A percentile compares a stretch with the other conserved stretches of the same genome.
Conservation (phyloP, 2,329 filamentous ascomycete genomes). For the Fusarium sp. region DNA sequence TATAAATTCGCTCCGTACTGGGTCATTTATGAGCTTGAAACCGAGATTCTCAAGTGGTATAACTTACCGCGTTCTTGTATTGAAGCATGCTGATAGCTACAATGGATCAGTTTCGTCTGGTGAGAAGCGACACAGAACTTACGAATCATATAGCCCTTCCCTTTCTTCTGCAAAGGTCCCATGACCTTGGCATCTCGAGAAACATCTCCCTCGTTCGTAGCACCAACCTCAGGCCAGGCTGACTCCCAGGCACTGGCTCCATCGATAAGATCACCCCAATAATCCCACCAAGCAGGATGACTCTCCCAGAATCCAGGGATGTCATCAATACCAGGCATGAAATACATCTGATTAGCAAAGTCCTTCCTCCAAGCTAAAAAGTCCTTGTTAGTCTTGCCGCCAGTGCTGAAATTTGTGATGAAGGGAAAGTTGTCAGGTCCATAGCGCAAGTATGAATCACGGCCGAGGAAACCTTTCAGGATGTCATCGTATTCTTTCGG, state of each 20-base stretch:
- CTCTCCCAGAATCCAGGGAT: slow-evolving; percentile 1
- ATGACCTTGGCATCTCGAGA: neutral
- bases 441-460: neutral
- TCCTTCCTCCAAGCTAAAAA: neutral
- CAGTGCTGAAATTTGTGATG: slow-evolving; percentile 2
- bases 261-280: neutral
- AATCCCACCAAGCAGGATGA: neutral
- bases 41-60: too few species aligned
- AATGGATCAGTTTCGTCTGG: too few species aligned
- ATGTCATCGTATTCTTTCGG: neutral
- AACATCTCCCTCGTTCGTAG: neutral
- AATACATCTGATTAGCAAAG: neutral
- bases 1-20: neutral
- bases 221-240: neutral
- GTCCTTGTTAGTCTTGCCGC: neutral
- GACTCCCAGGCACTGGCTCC: slow-evolving; percentile 2
- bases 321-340: neutral
- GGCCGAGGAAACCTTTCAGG: neutral
- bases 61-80: slow-evolving; percentile 2
- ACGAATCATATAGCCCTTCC: neutral
- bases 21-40: too few species aligned
- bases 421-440: neutral
- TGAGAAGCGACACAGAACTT: too few species aligned
- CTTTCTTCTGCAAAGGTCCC: neutral
- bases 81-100: slow-evolving; percentile 5